Conservation (phyloP, 73 alveolate species). For the Paramecium bursaria region DNA sequence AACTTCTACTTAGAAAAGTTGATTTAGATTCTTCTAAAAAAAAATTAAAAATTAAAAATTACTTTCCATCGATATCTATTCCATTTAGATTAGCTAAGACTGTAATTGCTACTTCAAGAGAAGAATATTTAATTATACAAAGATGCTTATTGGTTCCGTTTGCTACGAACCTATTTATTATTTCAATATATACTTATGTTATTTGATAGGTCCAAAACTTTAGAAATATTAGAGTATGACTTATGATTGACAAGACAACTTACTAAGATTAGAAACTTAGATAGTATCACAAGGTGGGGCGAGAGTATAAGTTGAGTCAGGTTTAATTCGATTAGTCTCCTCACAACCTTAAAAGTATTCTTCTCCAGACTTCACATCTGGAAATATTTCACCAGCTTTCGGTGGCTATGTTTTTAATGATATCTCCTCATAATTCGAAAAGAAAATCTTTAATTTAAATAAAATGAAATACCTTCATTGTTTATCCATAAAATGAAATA, state of each 20-base stretch:
- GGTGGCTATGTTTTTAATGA: constrained; percentile 36
- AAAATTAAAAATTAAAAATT: constrained; percentile 8
- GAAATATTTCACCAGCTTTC: constrained; percentile 36
- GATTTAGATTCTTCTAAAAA: too few relatives aligned
- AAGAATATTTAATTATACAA: constrained; percentile 24
- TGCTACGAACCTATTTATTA: background rate
- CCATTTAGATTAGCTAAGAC: constrained; percentile 45
- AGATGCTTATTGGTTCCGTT: constrained; percentile 21
- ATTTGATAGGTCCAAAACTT: constrained; percentile 37
- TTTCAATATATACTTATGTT: background rate
- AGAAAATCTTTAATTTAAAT: constrained; percentile 36
- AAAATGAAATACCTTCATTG: constrained; percentile 68
- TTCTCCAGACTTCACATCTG: constrained; percentile 37
- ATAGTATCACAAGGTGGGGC: constrained; percentile 61
- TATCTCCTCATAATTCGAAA: constrained; percentile 58
- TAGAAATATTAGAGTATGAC: constrained; percentile 20
- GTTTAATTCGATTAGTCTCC: constrained; percentile 47
- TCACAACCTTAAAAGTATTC: constrained; percentile 50
- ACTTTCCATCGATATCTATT: constrained; percentile 48
- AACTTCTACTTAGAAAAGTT: too few relatives aligned
- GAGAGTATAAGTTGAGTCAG: constrained; percentile 53
- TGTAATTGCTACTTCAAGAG: constrained; percentile 44
- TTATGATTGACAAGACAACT: background rate
- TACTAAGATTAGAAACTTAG: constrained; percentile 37
- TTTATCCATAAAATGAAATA: constrained; percentile 59